phyloP scores from a whole-genome alignment of 2,329 filamentous ascomycete species.

The Sarocladiaceae sp. region DNA sequence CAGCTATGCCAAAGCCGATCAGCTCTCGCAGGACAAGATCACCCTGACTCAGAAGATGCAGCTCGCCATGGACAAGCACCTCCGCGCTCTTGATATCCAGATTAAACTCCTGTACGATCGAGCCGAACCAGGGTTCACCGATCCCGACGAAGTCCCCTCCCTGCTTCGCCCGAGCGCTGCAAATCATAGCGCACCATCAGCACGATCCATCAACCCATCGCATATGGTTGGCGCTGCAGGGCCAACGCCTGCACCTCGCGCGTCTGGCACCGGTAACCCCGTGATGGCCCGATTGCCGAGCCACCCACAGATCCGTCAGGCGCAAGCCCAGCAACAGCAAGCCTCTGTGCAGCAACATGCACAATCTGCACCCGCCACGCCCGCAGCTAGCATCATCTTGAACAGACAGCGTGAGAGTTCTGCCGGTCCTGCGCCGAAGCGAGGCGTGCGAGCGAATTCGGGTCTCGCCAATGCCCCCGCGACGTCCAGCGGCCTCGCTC shows the following conservation, averaged over 20 bases:
- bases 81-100: slow-evolving; percentile 57
- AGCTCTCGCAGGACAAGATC: slow-evolving; percentile 72
- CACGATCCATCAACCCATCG: slow-evolving; percentile 39
- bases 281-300: slow-evolving; percentile 37
- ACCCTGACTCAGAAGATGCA: slow-evolving; percentile 62
- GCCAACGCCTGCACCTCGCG: slow-evolving; percentile 23
- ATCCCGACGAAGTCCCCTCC: slow-evolving; percentile 61
- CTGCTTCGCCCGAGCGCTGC: slow-evolving; percentile 54
- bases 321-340: slow-evolving; percentile 28
- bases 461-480: slow-evolving; percentile 43
- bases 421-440: slow-evolving; percentile 54
- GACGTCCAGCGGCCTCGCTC: slow-evolving; percentile 54
- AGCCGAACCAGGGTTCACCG: slow-evolving; percentile 56
- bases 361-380: slow-evolving; percentile 55
- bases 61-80: slow-evolving; percentile 57
- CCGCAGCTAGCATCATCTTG: slow-evolving; percentile 56
- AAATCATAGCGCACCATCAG: slow-evolving; percentile 39
- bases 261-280: slow-evolving; percentile 29
- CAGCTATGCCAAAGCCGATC: slow-evolving; percentile 64
- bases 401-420: slow-evolving; percentile 54
- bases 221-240: slow-evolving; percentile 24
- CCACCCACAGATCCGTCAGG: slow-evolving; percentile 42
- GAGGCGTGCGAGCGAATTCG: slow-evolving; percentile 44
- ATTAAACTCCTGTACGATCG: slow-evolving; percentile 59
- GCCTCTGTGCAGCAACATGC: slow-evolving; percentile 29